Evolutionary conservation across 768 basidiomycete species (phyloP).

Genomic region (Collybiopsis luxurians): DNA sequence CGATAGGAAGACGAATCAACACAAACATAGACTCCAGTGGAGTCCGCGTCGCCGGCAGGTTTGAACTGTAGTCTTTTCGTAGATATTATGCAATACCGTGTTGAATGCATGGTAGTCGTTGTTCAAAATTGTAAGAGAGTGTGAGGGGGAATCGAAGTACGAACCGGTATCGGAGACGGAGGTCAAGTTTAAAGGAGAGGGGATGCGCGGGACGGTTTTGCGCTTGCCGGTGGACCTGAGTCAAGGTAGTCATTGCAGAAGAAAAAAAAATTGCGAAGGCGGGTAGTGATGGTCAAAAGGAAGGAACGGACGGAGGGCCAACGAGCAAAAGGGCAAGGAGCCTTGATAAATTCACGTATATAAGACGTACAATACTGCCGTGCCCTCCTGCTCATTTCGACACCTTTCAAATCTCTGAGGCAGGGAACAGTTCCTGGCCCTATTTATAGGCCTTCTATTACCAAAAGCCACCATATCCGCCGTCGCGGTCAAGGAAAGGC

Average conservation of each 20-base stretch:
- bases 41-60: slow-evolving; percentile 65
- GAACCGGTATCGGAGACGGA: not conserved
- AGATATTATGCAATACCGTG: slow-evolving; percentile 77
- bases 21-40: slow-evolving; percentile 73
- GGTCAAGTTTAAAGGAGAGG: not conserved
- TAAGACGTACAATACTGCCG: not conserved
- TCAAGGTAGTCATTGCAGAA: not conserved
- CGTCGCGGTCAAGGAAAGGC: too few relatives aligned
- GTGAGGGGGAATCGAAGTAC: not conserved
- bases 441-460: not conserved
- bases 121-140: slow-evolving; percentile 40
- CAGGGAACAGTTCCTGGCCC: not conserved
- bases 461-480: not conserved
- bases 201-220: not conserved
- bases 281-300: not conserved
- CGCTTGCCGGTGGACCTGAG: not conserved
- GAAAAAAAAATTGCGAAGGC: not conserved
- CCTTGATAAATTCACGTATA: not conserved
- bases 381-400: too few relatives aligned
- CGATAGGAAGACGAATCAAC: slow-evolving; percentile 57
- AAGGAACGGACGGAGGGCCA: not conserved
- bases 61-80: slow-evolving; percentile 67
- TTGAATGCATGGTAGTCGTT: slow-evolving; percentile 80
- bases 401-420: not conserved
- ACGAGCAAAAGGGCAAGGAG: not conserved